Evolutionary conservation across 208 protist genomes (phyloP).

Genomic region (Leishmania turanica): DNA sequence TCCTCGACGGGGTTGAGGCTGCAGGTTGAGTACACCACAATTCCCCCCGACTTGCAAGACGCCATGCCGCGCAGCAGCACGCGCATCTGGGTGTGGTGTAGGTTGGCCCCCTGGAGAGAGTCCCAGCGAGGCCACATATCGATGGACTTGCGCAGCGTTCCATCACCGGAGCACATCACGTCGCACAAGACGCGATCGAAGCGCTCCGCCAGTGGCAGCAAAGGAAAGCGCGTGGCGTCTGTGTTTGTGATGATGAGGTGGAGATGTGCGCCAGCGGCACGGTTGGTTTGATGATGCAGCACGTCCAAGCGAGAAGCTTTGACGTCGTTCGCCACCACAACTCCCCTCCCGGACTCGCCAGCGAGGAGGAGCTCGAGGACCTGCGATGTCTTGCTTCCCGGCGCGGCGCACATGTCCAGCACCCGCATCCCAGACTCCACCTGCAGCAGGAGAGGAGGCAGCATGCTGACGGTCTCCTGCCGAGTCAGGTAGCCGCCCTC

Average conservation of each 20-base stretch:
- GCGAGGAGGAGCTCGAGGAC: slow-evolving; percentile 75
- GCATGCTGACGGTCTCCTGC: slow-evolving; percentile 92
- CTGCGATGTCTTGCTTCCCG: slow-evolving; percentile 91
- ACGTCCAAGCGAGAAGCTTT: slow-evolving; percentile 84
- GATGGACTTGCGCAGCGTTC: slow-evolving; percentile 95
- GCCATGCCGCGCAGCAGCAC: slow-evolving; percentile 86
- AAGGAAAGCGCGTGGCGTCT: slow-evolving; percentile 83
- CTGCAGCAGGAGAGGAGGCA: slow-evolving; percentile 83
- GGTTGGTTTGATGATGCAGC: slow-evolving; percentile 84
- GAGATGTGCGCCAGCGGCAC: slow-evolving; percentile 54
- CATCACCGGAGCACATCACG: slow-evolving; percentile 96
- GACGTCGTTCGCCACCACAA: slow-evolving; percentile 92
- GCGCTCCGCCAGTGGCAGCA: slow-evolving; percentile 53
- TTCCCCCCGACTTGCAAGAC: slow-evolving; percentile 78
- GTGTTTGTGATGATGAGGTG: slow-evolving; percentile 92
- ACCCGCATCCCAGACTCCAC: slow-evolving; percentile 75
- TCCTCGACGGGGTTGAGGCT: slow-evolving; percentile 96
- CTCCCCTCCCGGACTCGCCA: slow-evolving; percentile 39
- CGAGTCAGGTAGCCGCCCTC: slow-evolving; percentile 93
- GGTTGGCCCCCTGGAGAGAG: slow-evolving; percentile 67
- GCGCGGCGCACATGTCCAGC: slow-evolving; percentile 90
- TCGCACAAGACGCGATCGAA: slow-evolving; percentile 95
- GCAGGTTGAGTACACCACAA: slow-evolving; percentile 96
- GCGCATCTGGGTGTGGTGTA: slow-evolving; percentile 86
- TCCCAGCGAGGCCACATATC: slow-evolving; percentile 94